Evolutionary conservation across 2,329 filamentous ascomycete genomes (phyloP), one percentile per base, ranked within the genome.

Genomic region (Sporothrix mexicana): DNA sequence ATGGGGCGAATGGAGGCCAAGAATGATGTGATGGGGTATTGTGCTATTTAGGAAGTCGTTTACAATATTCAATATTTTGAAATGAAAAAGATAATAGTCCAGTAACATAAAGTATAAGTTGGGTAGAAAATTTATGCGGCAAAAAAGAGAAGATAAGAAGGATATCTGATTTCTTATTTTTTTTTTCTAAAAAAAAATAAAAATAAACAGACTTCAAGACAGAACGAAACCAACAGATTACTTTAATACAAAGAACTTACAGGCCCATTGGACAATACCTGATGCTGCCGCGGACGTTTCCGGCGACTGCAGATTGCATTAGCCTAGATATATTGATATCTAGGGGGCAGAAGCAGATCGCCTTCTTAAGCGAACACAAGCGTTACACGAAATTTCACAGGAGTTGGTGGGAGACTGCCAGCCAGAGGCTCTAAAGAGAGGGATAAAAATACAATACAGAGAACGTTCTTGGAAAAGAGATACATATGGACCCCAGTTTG

Each of bases 291-390:
- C 41, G 61, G 41, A 23, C 61, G 10, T 41, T 47, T 47, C 61
- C 41, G 61, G 30, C 7, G 2, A 41, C n/a, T 45, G 12, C n/a
- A 36, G 30, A 13, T 25, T 9, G 8, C 10, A 55, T 23, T 2
- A n/a, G 8, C 61, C 59, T 47, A 15, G 41, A 66, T 25, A 13
- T 17, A 47, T 47, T 15, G 10, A 15, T 3, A 66, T 47, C 1
- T 53, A 20, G 20, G 41, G 20, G 43, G 10, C 10, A 47, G 15
- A 64, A 17, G 61, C 41, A 66, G 61, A 66, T 66, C 61, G 61
- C 61, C 61, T 66, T 45, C 47, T 20, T 51, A 67, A 67, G 47
- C 47, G 64, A 67, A 36, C 64, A 30, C 13, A 67, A 49, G n/a
- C 20, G 15, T 17, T 66, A 25, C 47, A 43, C 23, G 41, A 3